Conservation (phyloP, 768 basidiomycete genomes). For the Multifurca ochricompacta region DNA sequence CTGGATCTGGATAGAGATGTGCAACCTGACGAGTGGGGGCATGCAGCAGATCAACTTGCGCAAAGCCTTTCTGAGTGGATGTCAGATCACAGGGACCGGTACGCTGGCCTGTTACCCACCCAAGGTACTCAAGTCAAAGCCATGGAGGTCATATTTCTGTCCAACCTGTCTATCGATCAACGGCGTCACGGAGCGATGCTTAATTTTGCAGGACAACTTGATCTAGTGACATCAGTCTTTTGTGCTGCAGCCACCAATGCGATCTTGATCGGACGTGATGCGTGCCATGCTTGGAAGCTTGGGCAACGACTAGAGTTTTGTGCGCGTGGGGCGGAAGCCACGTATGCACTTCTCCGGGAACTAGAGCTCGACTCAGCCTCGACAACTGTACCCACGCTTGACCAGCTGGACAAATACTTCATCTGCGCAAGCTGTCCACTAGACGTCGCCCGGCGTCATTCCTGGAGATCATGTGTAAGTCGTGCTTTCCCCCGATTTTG, state of each 20-base stretch:
- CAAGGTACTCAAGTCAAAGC: neutral
- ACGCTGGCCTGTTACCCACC: neutral
- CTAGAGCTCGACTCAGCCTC: neutral
- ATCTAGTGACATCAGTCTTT: constrained; percentile 16
- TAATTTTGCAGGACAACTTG: constrained; percentile 11
- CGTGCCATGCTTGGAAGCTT: constrained; percentile 16
- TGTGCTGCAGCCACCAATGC: neutral
- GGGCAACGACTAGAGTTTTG: neutral
- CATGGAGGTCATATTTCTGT: constrained; percentile 6
- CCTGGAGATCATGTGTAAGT: constrained; percentile 15
- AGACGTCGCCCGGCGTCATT: neutral
- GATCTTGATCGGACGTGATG: constrained; percentile 14
- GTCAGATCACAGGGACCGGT: neutral
- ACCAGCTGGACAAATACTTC: neutral
- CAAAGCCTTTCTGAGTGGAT: constrained; percentile 16
- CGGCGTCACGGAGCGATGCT: neutral
- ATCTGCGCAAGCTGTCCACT: constrained; percentile 1
- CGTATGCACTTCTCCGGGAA: neutral
- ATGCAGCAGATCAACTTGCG: neutral
- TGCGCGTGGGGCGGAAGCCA: constrained; percentile 7
- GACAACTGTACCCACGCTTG: constrained; percentile 1
- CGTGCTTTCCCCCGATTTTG: neutral
- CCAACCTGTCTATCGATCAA: constrained; percentile 3
- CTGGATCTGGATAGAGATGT: neutral
- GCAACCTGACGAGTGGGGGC: neutral